Evolutionary conservation across 2,329 filamentous ascomycete species (phyloP).

Genomic region (Plenodomus lindquistii): DNA sequence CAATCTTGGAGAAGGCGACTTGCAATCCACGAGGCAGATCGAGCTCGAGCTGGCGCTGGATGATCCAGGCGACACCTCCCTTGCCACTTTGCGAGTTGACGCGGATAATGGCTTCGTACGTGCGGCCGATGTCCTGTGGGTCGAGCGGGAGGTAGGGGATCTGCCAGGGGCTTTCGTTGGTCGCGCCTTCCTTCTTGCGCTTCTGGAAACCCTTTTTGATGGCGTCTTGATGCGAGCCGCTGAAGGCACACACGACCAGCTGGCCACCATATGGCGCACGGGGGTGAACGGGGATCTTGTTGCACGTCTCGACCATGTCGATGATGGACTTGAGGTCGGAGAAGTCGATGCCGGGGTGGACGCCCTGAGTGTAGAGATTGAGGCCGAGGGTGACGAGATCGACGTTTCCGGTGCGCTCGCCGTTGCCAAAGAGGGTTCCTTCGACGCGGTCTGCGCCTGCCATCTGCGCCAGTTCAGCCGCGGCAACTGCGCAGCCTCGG

Average conservation of each 20-base stretch:
- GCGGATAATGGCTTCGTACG: conserved; percentile 96
- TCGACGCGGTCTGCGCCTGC: conserved; percentile 93
- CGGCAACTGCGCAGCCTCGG: conserved; percentile 84
- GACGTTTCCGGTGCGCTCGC: conserved; percentile 93
- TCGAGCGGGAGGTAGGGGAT: conserved; percentile 93
- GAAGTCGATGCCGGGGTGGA: conserved; percentile 85
- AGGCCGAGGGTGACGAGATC: conserved; percentile 90
- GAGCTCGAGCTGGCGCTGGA: conserved; percentile 83
- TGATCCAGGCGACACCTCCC: conserved; percentile 92
- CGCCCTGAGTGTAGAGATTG: conserved; percentile 93
- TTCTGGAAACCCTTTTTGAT: conserved; percentile 86
- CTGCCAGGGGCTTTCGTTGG: conserved; percentile 72
- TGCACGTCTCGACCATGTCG: conserved; percentile 86
- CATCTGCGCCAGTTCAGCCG: conserved; percentile 93
- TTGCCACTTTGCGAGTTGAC: conserved; percentile 98
- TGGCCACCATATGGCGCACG: conserved; percentile 89
- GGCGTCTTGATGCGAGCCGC: conserved; percentile 90
- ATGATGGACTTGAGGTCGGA: conserved; percentile 86
- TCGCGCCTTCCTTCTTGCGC: conserved; percentile 64
- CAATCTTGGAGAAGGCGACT: conserved; percentile 84
- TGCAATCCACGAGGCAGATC: conserved; percentile 92
- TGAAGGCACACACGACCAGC: conserved; percentile 90
- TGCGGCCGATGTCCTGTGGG: conserved; percentile 89
- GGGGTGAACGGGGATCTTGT: conserved; percentile 91
- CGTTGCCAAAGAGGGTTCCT: conserved; percentile 91